Evolutionary conservation across 2,329 filamentous ascomycete genomes (phyloP).

Genomic region (Phyllosticta ampelicida): DNA sequence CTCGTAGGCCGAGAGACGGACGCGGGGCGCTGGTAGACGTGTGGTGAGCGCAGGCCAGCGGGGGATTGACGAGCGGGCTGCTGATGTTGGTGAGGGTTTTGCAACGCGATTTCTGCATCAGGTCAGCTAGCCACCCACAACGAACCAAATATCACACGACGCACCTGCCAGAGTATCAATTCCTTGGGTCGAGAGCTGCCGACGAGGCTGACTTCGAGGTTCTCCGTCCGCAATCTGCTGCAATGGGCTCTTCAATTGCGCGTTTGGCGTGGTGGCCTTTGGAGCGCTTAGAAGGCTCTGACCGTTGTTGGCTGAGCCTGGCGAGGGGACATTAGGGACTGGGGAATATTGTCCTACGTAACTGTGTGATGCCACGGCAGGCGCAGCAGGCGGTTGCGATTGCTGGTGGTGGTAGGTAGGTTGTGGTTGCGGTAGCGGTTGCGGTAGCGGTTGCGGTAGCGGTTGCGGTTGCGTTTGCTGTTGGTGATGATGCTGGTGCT

Average conservation of each 20-base stretch:
- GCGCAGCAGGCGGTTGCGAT: not conserved
- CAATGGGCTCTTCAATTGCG: constrained; percentile 10
- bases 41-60: constrained; percentile 16
- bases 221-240: constrained; percentile 18
- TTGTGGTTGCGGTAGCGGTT: not conserved
- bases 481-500: not conserved
- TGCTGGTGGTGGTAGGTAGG: constrained; percentile 1
- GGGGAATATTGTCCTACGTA: not conserved
- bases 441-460: not conserved
- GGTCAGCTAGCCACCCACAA: constrained; percentile 1
- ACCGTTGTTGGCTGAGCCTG: constrained; percentile 8
- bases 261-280: constrained; percentile 7
- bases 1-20: constrained; percentile 17
- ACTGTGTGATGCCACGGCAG: constrained; percentile 1
- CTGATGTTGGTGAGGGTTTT: constrained; percentile 36
- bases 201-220: constrained; percentile 25
- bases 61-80: constrained; percentile 29
- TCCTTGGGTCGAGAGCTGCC: constrained; percentile 34
- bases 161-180: constrained; percentile 40
- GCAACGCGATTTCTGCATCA: constrained; percentile 30
- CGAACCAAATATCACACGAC: constrained; percentile 9
- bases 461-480: not conserved
- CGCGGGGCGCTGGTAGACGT: constrained; percentile 20
- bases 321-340: constrained; percentile 1
- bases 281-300: constrained; percentile 8